These are phyloP conservation scores for Pleurozium schreberi DNA, from an alignment of 225 moss, liverwort and hornwort genomes.

Conservation along the genomic window DNA sequence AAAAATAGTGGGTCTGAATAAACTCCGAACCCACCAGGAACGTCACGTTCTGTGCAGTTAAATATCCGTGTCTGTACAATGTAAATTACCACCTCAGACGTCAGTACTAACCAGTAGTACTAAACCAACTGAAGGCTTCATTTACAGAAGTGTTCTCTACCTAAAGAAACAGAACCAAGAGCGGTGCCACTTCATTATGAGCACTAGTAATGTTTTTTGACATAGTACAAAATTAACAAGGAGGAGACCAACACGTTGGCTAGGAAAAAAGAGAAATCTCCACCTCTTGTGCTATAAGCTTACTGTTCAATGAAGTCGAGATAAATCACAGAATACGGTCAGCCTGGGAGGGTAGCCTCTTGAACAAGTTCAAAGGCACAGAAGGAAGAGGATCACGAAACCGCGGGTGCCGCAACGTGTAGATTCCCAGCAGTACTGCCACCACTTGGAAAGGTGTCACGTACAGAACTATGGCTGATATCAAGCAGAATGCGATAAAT, in stretches of 20 bases:
- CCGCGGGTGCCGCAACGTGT: slow-evolving; percentile 34
- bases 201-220: background rate
- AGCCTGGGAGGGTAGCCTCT: slow-evolving; percentile 36
- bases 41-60: background rate
- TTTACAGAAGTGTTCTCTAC: slow-evolving; percentile 9
- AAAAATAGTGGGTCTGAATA: background rate
- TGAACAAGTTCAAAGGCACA: slow-evolving; percentile 31
- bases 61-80: slow-evolving; percentile 15
- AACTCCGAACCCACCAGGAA: background rate
- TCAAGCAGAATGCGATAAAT: slow-evolving; percentile 31
- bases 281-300: background rate
- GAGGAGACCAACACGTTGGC: background rate
- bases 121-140: background rate
- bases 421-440: slow-evolving; percentile 29
- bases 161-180: background rate
- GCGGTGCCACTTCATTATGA: background rate
- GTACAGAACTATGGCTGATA: slow-evolving; percentile 28
- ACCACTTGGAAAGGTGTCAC: slow-evolving; percentile 49
- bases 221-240: slow-evolving; percentile 30
- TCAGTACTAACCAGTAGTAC: background rate
- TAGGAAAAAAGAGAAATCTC: background rate
- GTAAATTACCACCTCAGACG: background rate
- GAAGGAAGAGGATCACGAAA: slow-evolving; percentile 39
- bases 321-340: slow-evolving; percentile 29
- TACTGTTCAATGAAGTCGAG: background rate